A percentile compares a stretch with the other conserved stretches of the same genome.
These are phyloP conservation scores for Cladosporium sp. DNA, from an alignment of 2,329 filamentous ascomycete genomes.

Conservation along the genomic window DNA sequence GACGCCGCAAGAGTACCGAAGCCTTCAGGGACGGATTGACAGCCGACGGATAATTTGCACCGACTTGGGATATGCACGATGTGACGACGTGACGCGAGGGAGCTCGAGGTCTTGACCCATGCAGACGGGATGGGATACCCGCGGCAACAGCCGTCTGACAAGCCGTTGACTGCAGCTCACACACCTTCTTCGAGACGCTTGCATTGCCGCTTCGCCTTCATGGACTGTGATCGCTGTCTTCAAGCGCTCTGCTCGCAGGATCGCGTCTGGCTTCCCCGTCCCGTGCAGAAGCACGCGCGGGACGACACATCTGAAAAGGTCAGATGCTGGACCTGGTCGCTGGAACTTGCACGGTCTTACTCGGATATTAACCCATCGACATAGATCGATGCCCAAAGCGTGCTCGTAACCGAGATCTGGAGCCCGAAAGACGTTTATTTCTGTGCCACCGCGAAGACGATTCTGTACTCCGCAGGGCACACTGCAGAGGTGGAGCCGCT, in stretches of 20 bases:
- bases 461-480: not conserved
- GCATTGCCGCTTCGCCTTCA: not conserved
- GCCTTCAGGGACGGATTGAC: not conserved
- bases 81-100: not conserved
- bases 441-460: not conserved
- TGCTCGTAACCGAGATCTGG: not conserved
- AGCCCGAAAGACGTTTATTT: not conserved
- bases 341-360: constrained; percentile 5
- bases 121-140: not conserved
- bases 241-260: constrained; percentile 1
- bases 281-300: constrained; percentile 6
- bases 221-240: not conserved
- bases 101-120: not conserved
- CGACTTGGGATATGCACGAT: not conserved
- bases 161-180: not conserved
- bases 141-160: not conserved
- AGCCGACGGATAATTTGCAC: not conserved
- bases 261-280: not conserved
- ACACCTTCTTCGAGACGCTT: not conserved
- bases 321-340: not conserved
- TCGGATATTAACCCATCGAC: constrained; percentile 4
- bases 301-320: not conserved
- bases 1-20: not conserved
- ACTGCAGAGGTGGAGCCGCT: constrained; percentile 1
- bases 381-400: not conserved